These are phyloP conservation scores for Fusarium gaditjirri DNA, from an alignment of 2,329 filamentous ascomycete species.

Conservation along the genomic window DNA sequence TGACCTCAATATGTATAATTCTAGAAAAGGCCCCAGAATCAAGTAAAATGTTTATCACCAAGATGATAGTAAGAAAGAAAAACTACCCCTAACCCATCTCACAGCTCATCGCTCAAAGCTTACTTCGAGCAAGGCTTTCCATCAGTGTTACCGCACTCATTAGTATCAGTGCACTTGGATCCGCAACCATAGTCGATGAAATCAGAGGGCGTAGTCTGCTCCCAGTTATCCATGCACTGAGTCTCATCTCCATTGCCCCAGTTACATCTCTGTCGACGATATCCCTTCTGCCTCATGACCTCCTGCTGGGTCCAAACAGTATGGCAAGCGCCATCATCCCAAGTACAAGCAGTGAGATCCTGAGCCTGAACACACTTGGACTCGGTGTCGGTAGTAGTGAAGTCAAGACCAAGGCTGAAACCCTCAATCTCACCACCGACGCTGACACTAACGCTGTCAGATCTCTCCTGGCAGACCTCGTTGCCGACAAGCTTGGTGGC, in stretches of 20 bases:
- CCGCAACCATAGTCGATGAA: conserved; percentile 4
- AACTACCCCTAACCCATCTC: accelerated
- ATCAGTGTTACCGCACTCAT: background rate
- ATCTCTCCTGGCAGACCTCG: conserved; percentile 3
- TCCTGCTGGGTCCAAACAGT: conserved; percentile 21
- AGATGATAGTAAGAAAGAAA: accelerated
- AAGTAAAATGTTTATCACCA: too few species aligned
- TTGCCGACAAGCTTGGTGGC: conserved; percentile 7
- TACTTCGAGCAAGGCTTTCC: background rate
- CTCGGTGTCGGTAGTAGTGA: background rate
- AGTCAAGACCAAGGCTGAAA: background rate
- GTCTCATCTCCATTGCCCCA: conserved; percentile 6
- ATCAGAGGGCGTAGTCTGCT: conserved; percentile 13
- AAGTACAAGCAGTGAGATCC: conserved; percentile 1
- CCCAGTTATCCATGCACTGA: conserved; percentile 9
- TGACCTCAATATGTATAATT: too few species aligned
- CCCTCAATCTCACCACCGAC: background rate
- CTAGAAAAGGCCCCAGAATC: too few species aligned
- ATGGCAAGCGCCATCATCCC: conserved; percentile 8
- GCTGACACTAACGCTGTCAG: background rate
- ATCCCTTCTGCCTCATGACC: conserved; percentile 1
- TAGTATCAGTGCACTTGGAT: conserved; percentile 1
- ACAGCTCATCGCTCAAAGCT: background rate
- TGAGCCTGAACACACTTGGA: conserved; percentile 2
- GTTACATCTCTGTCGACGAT: conserved; percentile 1